phyloP scores from a whole-genome alignment of 768 basidiomycete genomes.

The Fistulinella prunicolor region DNA sequence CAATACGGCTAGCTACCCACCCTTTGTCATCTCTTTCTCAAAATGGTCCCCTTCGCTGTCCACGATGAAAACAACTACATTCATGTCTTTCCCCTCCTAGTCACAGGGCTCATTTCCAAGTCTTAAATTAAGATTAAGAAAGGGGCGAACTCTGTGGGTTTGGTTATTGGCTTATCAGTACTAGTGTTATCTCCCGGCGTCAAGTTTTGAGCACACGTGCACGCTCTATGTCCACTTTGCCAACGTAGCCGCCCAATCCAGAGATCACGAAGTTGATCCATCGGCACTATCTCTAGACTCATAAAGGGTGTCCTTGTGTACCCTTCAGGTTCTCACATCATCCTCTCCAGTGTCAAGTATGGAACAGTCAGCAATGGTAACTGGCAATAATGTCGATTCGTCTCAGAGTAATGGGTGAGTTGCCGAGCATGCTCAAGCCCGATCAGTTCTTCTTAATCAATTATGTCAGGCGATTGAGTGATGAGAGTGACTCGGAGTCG shows the following conservation, averaged over 20 bases:
- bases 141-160: too few species aligned
- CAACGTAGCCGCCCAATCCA: constrained; percentile 9
- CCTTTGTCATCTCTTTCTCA: too few species aligned
- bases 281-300: constrained; percentile 9
- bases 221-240: constrained; percentile 4
- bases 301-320: constrained; percentile 12
- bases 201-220: constrained; percentile 3
- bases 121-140: background rate
- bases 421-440: too few species aligned
- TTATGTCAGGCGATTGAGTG: too few species aligned
- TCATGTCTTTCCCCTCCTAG: background rate
- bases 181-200: constrained; percentile 16
- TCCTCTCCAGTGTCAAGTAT: background rate
- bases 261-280: constrained; percentile 1
- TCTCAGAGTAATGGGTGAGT: background rate
- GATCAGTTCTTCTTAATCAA: too few species aligned
- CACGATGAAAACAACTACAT: too few species aligned
- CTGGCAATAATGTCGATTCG: too few species aligned
- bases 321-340: background rate
- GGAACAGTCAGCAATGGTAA: too few species aligned
- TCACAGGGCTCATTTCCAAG: background rate
- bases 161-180: too few species aligned
- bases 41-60: too few species aligned
- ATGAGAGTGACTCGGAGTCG: too few species aligned
- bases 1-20: too few species aligned